Evolutionary conservation across 345 rosid species (phyloP), one percentile per base, ranked within the genome.

Genomic region (Melastoma malabathricum): DNA sequence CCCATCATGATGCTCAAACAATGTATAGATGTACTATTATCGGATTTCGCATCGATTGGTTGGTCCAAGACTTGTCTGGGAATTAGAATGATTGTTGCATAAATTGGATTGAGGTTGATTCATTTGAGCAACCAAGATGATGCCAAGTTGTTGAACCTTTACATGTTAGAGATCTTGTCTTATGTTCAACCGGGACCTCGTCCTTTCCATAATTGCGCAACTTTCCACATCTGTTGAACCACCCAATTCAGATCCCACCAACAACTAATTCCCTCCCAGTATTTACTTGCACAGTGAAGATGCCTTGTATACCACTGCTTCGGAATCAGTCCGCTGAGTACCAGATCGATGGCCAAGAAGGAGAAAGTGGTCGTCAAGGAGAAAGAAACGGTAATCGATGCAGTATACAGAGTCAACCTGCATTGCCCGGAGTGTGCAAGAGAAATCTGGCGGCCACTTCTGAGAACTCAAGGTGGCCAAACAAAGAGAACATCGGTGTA

Each of bases 401-500:
- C 80, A 0, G 70, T 80, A 34, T 82, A 80, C 80, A 84, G 60
- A 73, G 81, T 84, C n/a, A 84, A 84, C 52, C 72, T 89, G 50
- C 97, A 89, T 15, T 84, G 97, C 70, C 79, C 53, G 10, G 71
- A 89, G 61, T 84, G 92, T 38, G 86, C 89, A 13, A 52, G 63
- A 43, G 74, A 72, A 65, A 72, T 88, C 65, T 80, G 66, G 67
- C 80, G 56, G 63, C 89, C 89, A 59, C 92, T 84, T 53, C 51
- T 84, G 15, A 64, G 63, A 25, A 71, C 67, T 1, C 67, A 73
- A 72, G 87, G 86, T 73, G 39, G 5, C 5, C 18, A 12, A 18
- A 22, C 25, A 22, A 15, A 17, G 19, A 47, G 18, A 46, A 18
- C 10, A 12, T 8, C 41, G 12, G 12, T 8, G 41, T 34, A 12